Percentiles rank a stretch among this genome's conserved stretches.
Evolutionary conservation across 345 rosid species (phyloP).

Genomic region (Orychophragmus violaceus): DNA sequence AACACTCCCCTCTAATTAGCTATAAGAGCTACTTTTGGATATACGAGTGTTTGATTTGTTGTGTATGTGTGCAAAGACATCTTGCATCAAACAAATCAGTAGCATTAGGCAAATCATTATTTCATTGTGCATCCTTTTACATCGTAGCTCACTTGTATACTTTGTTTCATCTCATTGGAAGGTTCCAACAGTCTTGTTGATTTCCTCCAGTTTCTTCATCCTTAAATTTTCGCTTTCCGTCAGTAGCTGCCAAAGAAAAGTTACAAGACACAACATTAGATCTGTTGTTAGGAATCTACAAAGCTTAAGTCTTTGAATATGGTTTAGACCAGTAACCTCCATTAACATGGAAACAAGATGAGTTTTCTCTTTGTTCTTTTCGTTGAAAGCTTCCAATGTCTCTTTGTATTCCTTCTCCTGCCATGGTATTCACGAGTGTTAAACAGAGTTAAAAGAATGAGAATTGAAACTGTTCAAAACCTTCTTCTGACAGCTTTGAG

Average conservation of each 20-base stretch:
- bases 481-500: slow-evolving; percentile 79
- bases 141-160: slow-evolving; percentile 6
- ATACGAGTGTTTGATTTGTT: background rate
- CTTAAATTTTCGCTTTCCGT: slow-evolving; percentile 66
- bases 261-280: slow-evolving; percentile 9
- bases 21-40: background rate
- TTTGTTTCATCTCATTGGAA: slow-evolving; percentile 20
- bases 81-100: background rate
- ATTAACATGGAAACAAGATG: slow-evolving; percentile 31
- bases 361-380: slow-evolving; percentile 65
- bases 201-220: slow-evolving; percentile 71
- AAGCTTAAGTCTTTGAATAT: background rate
- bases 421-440: slow-evolving; percentile 19
- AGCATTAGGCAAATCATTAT: background rate
- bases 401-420: slow-evolving; percentile 77
- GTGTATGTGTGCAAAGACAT: slow-evolving; percentile 1
- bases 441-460: background rate
- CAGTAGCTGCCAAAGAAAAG: slow-evolving; percentile 44
- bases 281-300: background rate
- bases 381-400: slow-evolving; percentile 59
- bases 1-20: background rate
- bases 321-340: slow-evolving; percentile 38
- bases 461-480: slow-evolving; percentile 22
- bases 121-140: background rate
- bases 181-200: slow-evolving; percentile 54